Base-by-base conservation (phyloP, 2,329 filamentous ascomycete genomes). In the Achaetomium macrosporum region DNA sequence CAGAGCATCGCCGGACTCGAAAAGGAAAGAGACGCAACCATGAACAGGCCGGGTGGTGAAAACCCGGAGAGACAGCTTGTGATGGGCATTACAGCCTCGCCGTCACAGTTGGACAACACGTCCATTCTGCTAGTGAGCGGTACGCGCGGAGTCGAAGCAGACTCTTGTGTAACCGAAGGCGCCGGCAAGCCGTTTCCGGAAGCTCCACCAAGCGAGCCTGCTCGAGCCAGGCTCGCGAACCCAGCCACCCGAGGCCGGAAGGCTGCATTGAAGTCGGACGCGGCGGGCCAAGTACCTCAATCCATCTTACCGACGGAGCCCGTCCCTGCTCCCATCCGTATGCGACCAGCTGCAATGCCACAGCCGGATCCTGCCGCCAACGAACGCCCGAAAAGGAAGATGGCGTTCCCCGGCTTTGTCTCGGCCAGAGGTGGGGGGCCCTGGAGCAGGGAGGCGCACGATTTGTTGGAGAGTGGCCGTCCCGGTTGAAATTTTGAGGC, bases 361-460 rank as follows among this genome's bases (percentile, higher is more conserved):
- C 59, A 20, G 29, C 44, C 19, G 39, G 52, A 50, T 11, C 19
- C 45, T 33, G 45, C 47, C 29, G 50, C 12, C 3, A 51, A 56
- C 42, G 57, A 60, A 52, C 55, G 61, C 9, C 60, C 62, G 2
- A 65, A 63, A 39, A 57, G 57, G 42, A 64, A 51, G 56, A 63
- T 58, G 57, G 58, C 55, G n/a, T 63, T 75, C 53, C 70, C 73
- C 10, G 72, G 71, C 1, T 77, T 79, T 52, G 68, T 68, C 2
- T 76, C 71, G 61, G 75, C 73, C 3, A 79, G 78, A 59, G 71
- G 40, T 15, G 58, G 78, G 15, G 84, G 84, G 2, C 79, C 85
- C 0, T 88, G 85, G 85, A 87, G 83, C 59, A 77, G 75, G 20
- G 84, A 88, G 63, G 84, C 85, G 0, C 75, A 80, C 58, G 85